Conservation (phyloP, 768 basidiomycete genomes). For the Hydnomerulius pinastri region DNA sequence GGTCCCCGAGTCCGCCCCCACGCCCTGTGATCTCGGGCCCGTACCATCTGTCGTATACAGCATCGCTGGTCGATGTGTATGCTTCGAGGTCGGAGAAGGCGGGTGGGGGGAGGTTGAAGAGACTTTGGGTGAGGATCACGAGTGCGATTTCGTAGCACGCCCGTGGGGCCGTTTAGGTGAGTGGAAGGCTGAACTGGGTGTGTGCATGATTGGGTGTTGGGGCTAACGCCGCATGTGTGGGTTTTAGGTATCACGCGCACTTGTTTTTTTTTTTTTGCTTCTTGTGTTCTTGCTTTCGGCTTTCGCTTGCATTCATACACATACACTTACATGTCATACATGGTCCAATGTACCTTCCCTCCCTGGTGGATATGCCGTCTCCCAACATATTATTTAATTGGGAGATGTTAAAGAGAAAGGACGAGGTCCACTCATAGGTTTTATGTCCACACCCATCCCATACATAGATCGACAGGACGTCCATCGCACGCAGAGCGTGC, state of each 20-base stretch:
- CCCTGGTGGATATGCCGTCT: not conserved
- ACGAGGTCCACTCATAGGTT: constrained; percentile 6
- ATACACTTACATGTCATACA: too few relatives aligned
- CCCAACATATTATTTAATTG: not conserved
- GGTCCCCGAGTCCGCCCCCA: constrained; percentile 13
- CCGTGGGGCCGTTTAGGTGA: not conserved
- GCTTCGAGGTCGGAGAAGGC: constrained; percentile 14
- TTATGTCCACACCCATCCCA: constrained; percentile 13
- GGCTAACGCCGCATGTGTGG: not conserved
- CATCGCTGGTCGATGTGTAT: constrained; percentile 33
- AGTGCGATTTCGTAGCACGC: constrained; percentile 15
- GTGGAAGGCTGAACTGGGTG: not conserved
- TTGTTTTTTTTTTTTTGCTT: not conserved
- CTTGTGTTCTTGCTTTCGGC: not conserved
- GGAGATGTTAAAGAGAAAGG: constrained; percentile 1
- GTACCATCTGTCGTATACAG: constrained; percentile 28
- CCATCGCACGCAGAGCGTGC: constrained; percentile 27
- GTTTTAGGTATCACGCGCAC: too few relatives aligned
- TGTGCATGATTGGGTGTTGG: not conserved
- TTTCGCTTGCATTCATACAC: not conserved
- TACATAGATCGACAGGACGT: constrained; percentile 21
- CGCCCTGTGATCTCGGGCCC: constrained; percentile 35
- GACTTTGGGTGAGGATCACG: constrained; percentile 28
- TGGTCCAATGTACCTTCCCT: too few relatives aligned
- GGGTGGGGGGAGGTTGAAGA: constrained; percentile 27